phyloP scores from a whole-genome alignment of 2,329 filamentous ascomycete genomes.

The Trichoderma asperellum region DNA sequence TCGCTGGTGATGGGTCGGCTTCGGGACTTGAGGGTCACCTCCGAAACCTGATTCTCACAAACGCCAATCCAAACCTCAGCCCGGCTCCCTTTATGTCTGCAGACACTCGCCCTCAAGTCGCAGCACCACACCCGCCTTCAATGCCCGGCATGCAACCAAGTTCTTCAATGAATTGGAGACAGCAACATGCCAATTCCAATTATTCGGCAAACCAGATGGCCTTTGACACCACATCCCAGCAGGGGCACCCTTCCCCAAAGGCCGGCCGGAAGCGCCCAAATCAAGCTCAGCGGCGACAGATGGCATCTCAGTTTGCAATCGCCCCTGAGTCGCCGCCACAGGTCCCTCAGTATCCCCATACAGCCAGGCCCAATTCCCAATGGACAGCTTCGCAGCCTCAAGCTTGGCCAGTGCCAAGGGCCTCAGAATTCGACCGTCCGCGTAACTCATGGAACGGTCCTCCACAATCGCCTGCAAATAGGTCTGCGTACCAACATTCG shows the following conservation, averaged over 20 bases:
- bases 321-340: conserved; percentile 55
- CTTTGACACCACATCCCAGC: neutral
- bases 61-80: conserved; percentile 41
- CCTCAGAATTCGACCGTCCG: conserved; percentile 30
- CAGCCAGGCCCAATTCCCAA: neutral
- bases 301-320: conserved; percentile 62
- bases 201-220: neutral
- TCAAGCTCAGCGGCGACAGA: conserved; percentile 65
- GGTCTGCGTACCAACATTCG: conserved; percentile 1
- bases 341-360: conserved; percentile 31
- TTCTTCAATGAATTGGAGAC: neutral
- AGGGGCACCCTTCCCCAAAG: conserved; percentile 36
- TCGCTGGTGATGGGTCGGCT: neutral
- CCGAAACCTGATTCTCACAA: conserved; percentile 62
- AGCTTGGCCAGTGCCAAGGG: conserved; percentile 27
- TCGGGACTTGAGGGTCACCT: conserved; percentile 59
- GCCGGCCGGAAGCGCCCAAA: conserved; percentile 58
- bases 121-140: neutral
- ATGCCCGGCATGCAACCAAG: neutral
- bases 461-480: conserved; percentile 29
- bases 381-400: conserved; percentile 35
- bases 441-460: conserved; percentile 34
- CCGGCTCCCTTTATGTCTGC: neutral
- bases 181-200: neutral
- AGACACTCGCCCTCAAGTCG: neutral